Evolutionary conservation across 345 rosid genomes (phyloP), one percentile per base, ranked within the genome.

Genomic region (Rubroshorea leprosula): DNA sequence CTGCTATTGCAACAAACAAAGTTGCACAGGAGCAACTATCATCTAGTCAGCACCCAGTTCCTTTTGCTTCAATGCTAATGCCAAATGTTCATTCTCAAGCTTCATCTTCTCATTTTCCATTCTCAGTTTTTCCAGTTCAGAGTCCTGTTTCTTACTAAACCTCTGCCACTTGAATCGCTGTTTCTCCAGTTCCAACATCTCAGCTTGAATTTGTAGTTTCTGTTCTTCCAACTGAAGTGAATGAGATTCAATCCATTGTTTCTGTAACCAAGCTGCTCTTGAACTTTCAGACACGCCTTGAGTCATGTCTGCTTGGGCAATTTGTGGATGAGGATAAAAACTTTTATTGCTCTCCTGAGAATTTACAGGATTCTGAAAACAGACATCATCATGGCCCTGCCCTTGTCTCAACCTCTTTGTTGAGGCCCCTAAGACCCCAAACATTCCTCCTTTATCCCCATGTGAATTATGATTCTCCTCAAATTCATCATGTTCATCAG

Each of bases 41-140:
- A 39, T 58, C 23, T 52, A 65, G 49, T 64, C 69, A 48, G 68
- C 67, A 66, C 78, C 72, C 66, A 77, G 48, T 61, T 70, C 80
- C 68, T 83, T 86, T 56, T 54, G 75, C 72, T 74, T 84, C 73
- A 92, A 65, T 57, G 84, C 89, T 65, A 92, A 68, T 54, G 83
- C 81, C 80, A 83, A 62, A 16, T 79, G 75, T 56, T 89, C 93
- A 53, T 92, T 92, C 80, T 84, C 93, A 49, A 89, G 87, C 79
- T 77, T 92, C 93, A 86, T 83, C 74, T 79, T 83, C 75, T 89
- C 95, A 44, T 92, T 92, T 73, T 86, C 93, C 82, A 83, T 71
- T 56, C 78, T 86, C 77, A 83, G 44, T 62, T 80, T 83, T 57
- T 86, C 93, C 17, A 89, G 71, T 68, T 89, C 96, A 14, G 72